phyloP scores from a whole-genome alignment of 2,329 filamentous ascomycete species.

The Blastomyces gilchristii region DNA sequence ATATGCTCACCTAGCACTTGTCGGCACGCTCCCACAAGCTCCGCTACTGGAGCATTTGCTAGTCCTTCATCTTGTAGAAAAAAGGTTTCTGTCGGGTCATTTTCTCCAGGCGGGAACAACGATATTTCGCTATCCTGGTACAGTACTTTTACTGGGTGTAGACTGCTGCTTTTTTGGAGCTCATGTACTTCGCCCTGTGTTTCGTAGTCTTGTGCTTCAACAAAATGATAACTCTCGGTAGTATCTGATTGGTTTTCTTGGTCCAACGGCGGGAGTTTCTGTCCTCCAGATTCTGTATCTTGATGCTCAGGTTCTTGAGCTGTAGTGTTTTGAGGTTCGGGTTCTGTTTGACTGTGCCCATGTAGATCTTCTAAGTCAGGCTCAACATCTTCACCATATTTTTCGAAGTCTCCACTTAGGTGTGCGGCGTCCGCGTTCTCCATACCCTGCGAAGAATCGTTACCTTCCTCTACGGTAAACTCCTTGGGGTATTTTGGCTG shows the following conservation, averaged over 20 bases:
- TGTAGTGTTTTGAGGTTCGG: not conserved
- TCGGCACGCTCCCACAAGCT: constrained; percentile 49
- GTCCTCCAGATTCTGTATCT: not conserved
- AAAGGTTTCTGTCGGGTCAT: constrained; percentile 45
- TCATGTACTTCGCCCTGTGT: constrained; percentile 11
- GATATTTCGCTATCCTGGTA: constrained; percentile 48
- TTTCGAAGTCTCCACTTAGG: not conserved
- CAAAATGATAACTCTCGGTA: constrained; percentile 1
- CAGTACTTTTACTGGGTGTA: constrained; percentile 44
- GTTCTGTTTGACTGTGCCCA: not conserved
- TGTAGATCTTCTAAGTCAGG: not conserved
- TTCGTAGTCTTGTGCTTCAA: constrained; percentile 11
- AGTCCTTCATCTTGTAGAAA: constrained; percentile 49
- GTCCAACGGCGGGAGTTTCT: not conserved
- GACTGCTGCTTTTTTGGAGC: constrained; percentile 9
- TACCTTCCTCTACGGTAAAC: not conserved
- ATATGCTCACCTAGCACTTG: constrained; percentile 46
- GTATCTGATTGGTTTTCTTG: constrained; percentile 1
- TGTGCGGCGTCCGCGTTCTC: not conserved
- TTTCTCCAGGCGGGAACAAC: constrained; percentile 47
- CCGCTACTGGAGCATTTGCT: constrained; percentile 42
- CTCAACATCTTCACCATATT: not conserved
- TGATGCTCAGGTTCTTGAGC: not conserved
- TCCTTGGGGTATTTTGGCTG: not conserved
- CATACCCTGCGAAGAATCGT: not conserved